phyloP scores from a whole-genome alignment of 2,329 filamentous ascomycete genomes.

The Phyllosticta citriasiana region DNA sequence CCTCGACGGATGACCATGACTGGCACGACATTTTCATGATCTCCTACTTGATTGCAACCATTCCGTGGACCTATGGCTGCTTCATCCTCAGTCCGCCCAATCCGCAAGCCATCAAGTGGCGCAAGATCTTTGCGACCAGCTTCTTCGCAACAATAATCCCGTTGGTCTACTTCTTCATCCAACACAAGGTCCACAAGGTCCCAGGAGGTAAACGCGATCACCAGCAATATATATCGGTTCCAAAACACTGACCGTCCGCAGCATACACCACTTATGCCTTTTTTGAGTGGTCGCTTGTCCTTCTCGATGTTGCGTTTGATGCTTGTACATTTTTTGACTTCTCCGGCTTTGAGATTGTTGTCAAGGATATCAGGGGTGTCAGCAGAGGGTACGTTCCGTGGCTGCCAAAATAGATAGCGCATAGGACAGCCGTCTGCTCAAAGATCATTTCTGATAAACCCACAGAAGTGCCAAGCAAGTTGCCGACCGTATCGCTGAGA shows the following conservation, averaged over 20 bases:
- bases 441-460: conserved; percentile 27
- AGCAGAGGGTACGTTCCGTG: conserved; percentile 98
- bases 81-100: conserved; percentile 81
- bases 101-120: conserved; percentile 70
- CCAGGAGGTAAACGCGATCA: conserved; percentile 89
- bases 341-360: conserved; percentile 71
- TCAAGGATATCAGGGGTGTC: conserved; percentile 79
- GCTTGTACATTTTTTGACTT: conserved; percentile 92
- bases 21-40: conserved; percentile 99
- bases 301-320: conserved; percentile 95
- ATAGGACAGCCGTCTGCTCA: conserved; percentile 14
- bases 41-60: conserved; percentile 83
- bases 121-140: conserved; percentile 69
- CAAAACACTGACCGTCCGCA: conserved; percentile 28
- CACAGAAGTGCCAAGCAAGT: conserved; percentile 39
- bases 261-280: conserved; percentile 97
- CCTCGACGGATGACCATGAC: conserved; percentile 94
- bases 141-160: conserved; percentile 91
- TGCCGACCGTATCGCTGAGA: conserved; percentile 48
- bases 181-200: conserved; percentile 93
- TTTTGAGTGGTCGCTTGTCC: conserved; percentile 91
- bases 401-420: conserved; percentile 76
- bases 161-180: conserved; percentile 93
- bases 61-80: conserved; percentile 92
- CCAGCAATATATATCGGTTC: conserved; percentile 24